Conservation (phyloP, 2,329 filamentous ascomycete genomes). For the Periglandula ipomoeae region DNA sequence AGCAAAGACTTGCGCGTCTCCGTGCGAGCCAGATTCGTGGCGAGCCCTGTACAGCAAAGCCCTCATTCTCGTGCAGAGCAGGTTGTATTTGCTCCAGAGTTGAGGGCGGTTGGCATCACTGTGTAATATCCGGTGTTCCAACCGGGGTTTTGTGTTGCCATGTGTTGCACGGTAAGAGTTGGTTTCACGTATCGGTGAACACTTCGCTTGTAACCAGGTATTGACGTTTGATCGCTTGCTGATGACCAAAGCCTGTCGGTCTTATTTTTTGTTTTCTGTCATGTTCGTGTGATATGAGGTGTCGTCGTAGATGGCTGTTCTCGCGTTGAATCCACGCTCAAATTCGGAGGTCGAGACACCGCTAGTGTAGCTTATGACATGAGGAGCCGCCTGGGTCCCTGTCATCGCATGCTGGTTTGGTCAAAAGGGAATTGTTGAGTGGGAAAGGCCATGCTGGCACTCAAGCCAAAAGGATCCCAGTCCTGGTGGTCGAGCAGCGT, state of each 20-base stretch:
- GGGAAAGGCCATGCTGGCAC: constrained; percentile 91
- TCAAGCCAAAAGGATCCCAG: constrained; percentile 87
- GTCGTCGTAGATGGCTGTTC: background rate
- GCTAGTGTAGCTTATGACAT: background rate
- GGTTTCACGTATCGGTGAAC: background rate
- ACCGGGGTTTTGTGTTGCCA: background rate
- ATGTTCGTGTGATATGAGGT: background rate
- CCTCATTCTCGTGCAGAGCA: background rate
- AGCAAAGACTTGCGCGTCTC: constrained; percentile 3
- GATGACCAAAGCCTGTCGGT: background rate
- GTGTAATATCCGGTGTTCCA: background rate
- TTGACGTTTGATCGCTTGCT: background rate
- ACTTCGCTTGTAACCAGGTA: background rate
- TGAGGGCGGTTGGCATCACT: background rate
- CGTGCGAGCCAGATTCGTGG: background rate
- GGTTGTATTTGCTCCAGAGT: background rate
- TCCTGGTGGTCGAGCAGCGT: constrained; percentile 72
- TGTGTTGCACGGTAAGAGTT: background rate
- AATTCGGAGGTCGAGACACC: background rate
- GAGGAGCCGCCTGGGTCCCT: background rate
- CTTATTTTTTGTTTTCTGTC: background rate
- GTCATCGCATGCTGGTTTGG: constrained; percentile 43
- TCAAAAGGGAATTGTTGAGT: constrained; percentile 72
- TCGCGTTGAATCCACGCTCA: background rate
- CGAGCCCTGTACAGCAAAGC: background rate